Conservation (phyloP, 1,139 yeast species). For the Sugiyamaella neomexicana region DNA sequence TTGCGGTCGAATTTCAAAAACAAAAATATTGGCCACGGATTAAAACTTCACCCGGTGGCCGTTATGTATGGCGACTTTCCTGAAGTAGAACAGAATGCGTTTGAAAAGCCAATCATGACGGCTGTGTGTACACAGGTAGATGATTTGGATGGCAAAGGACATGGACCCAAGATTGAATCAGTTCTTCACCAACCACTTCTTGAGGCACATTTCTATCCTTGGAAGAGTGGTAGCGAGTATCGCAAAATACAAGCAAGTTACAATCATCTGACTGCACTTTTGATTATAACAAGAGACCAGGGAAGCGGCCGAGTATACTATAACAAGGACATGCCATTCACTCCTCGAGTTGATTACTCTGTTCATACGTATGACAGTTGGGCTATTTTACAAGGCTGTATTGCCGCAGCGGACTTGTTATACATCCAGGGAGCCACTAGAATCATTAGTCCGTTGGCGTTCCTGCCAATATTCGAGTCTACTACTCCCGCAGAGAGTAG, state of each 20-base stretch:
- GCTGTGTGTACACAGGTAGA: conserved; percentile 52
- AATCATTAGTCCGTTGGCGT: conserved; percentile 46
- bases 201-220: conserved; percentile 47
- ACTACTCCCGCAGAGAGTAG: conserved; percentile 48
- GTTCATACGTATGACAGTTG: conserved; percentile 48
- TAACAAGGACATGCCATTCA: conserved; percentile 45
- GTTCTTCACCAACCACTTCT: conserved; percentile 51
- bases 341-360: conserved; percentile 46
- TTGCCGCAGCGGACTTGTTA: conserved; percentile 49
- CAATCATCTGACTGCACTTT: conserved; percentile 46
- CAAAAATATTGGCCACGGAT: conserved; percentile 54
- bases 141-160: conserved; percentile 56
- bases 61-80: conserved; percentile 49
- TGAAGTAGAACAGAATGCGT: conserved; percentile 39
- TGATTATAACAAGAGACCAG: conserved; percentile 53
- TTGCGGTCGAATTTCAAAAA: conserved; percentile 56
- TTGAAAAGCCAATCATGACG: conserved; percentile 52
- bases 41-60: conserved; percentile 56
- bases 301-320: conserved; percentile 40
- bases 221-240: conserved; percentile 44
- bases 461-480: conserved; percentile 46
- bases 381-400: conserved; percentile 46
- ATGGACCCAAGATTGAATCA: conserved; percentile 59
- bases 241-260: conserved; percentile 46
- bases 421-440: conserved; percentile 55